phyloP scores from a whole-genome alignment of 257 asterid genomes.

The Ocimum tenuiflorum region DNA sequence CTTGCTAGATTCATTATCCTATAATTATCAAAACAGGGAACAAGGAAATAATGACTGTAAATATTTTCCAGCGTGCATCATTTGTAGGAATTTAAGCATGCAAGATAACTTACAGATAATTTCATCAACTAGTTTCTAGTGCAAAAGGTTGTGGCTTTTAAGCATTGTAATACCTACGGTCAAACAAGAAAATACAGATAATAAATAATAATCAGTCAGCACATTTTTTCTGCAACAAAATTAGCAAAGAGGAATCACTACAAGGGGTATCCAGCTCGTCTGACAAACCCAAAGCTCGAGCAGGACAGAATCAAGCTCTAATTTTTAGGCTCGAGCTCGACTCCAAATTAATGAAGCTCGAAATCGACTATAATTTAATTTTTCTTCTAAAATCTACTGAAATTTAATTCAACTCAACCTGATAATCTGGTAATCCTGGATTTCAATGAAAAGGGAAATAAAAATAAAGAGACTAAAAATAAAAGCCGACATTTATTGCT shows the following conservation, averaged over 20 bases:
- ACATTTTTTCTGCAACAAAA: neutral
- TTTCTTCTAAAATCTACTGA: no score
- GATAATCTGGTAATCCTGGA: no score
- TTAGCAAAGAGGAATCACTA: neutral
- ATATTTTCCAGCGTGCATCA: neutral
- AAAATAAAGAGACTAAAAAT: no score
- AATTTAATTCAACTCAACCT: no score
- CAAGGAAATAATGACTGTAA: conserved; percentile 13
- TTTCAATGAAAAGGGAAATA: no score
- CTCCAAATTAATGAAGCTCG: no score
- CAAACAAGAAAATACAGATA: conserved; percentile 11
- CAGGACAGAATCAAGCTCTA: no score
- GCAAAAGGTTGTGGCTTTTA: conserved; percentile 19
- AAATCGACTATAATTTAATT: no score
- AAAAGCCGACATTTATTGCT: no score
- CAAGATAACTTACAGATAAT: conserved; percentile 40
- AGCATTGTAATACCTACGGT: conserved; percentile 29
- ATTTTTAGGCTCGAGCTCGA: no score
- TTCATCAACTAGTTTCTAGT: conserved; percentile 36
- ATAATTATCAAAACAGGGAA: conserved; percentile 14
- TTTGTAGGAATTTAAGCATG: conserved; percentile 7
- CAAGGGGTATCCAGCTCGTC: no score
- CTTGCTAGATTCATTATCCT: conserved; percentile 37
- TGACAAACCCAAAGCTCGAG: no score
- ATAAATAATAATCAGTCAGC: neutral